Conservation (phyloP, 169 alveolate genomes). For the Cryptosporidium meleagridis region DNA sequence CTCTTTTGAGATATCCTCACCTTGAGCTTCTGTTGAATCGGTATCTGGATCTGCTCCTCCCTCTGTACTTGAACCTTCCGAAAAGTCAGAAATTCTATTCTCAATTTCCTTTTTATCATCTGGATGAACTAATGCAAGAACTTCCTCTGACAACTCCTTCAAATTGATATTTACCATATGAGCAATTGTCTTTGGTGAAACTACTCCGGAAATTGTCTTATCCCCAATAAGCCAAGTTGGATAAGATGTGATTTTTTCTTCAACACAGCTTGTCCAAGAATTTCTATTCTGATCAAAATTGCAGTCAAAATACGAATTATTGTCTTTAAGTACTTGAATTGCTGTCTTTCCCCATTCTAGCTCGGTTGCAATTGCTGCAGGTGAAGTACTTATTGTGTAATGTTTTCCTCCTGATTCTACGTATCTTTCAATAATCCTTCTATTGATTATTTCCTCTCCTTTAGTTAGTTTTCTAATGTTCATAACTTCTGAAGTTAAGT, state of each 20-base stretch:
- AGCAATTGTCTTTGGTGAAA: slow-evolving; percentile 50
- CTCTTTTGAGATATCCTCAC: background rate
- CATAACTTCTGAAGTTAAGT: slow-evolving; percentile 20
- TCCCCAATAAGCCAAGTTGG: slow-evolving; percentile 75
- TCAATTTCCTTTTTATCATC: slow-evolving; percentile 47
- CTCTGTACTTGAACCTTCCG: slow-evolving; percentile 10
- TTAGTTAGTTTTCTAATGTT: slow-evolving; percentile 38
- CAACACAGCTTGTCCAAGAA: slow-evolving; percentile 54
- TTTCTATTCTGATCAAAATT: slow-evolving; percentile 13
- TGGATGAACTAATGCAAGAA: slow-evolving; percentile 53
- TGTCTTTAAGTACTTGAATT: slow-evolving; percentile 31
- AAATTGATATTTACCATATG: slow-evolving; percentile 48
- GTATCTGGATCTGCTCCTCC: too few relatives aligned
- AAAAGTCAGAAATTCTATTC: slow-evolving; percentile 6
- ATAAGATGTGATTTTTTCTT: slow-evolving; percentile 33
- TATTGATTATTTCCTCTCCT: slow-evolving; percentile 43
- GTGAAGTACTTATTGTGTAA: slow-evolving; percentile 35
- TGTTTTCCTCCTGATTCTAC: slow-evolving; percentile 58
- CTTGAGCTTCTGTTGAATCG: slow-evolving; percentile 3
- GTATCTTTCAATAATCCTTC: slow-evolving; percentile 61
- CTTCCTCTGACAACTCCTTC: slow-evolving; percentile 36
- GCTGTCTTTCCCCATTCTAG: slow-evolving; percentile 49
- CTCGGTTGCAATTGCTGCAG: slow-evolving; percentile 58
- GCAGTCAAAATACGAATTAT: slow-evolving; percentile 37
- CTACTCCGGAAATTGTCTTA: slow-evolving; percentile 46